Evolutionary conservation across 2,329 filamentous ascomycete genomes (phyloP), one percentile per base, ranked within the genome.

Genomic region (Diaporthe sp.): DNA sequence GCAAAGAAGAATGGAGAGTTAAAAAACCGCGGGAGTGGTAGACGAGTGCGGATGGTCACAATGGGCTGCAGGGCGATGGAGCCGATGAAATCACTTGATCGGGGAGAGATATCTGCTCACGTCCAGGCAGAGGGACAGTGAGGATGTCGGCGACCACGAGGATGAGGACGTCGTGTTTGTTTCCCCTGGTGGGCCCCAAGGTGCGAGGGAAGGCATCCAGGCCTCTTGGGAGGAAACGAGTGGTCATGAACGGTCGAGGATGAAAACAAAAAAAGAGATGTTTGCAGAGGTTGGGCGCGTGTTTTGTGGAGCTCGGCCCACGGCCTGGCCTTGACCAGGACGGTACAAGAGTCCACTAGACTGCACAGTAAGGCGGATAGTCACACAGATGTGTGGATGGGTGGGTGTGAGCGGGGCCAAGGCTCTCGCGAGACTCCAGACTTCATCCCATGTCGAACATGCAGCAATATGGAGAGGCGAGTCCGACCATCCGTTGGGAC

Each of bases 231-330:
- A 53, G 46, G 71, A 34, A 62, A 73, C 61, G 71, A 73, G 49
- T 65, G 71, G 71, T 25, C 71, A 55, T 65, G 51, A 55, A 65
- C 37, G 58, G 61, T 73, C 71, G 58, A 73, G 71, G 58, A 25
- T 65, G 71, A 55, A 73, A 65, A 55, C 51, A 44, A 55, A 59
- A 62, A 65, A 51, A 73, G 49, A 44, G 49, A 42, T 69, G 65
- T 51, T 73, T 73, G 44, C 68, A 71, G 49, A 73, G 71, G 71
- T 65, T 65, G 46, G 71, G 71, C 71, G 71, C 71, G 37, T 73
- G 58, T 57, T 55, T 55, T 73, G 71, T 73, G 71, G 71, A 57
- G 49, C 71, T 73, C 9, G 46, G 17, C n/a, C 58, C 58, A 55
- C 34, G 46, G 22, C 8, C 28, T 4, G 71, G 49, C 58, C 51